A percentile compares a stretch with the other conserved stretches of the same genome.
Evolutionary conservation across 179 eudicot species (phyloP).

Genomic region (Carnegiea gigantea): DNA sequence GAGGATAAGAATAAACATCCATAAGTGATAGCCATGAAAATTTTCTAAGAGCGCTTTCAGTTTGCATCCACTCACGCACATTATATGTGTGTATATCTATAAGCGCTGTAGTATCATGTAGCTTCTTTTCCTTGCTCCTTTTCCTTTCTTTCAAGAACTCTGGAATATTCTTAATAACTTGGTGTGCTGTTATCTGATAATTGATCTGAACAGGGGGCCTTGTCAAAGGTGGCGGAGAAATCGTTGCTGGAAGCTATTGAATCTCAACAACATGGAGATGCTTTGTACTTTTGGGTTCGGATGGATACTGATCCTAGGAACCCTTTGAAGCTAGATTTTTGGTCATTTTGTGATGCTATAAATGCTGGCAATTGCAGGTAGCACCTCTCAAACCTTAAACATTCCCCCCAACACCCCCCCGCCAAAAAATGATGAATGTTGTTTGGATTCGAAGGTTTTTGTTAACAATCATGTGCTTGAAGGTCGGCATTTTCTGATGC

Average conservation of each 20-base stretch:
- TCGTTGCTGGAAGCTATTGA: conserved; percentile 64
- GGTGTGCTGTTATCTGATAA: not conserved
- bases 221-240: conserved; percentile 67
- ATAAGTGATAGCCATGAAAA: not conserved
- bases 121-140: not conserved
- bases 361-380: conserved; percentile 98
- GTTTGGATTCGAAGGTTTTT: not conserved
- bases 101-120: not conserved
- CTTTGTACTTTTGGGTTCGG: conserved; percentile 85
- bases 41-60: not conserved
- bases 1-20: not conserved
- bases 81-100: no score
- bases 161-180: not conserved
- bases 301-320: conserved; percentile 82
- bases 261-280: conserved; percentile 62
- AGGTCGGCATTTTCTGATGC: conserved; percentile 79
- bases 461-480: conserved; percentile 17
- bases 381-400: conserved; percentile 16
- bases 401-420: not conserved
- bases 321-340: conserved; percentile 67
- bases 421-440: not conserved
- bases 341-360: conserved; percentile 92
- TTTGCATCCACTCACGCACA: no score
- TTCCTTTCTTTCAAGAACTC: no score
- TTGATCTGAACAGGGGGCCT: conserved; percentile 48